A percentile compares a stretch with the other conserved stretches of the same genome.
These are phyloP conservation scores for Blastomyces gilchristii DNA, from an alignment of 2,329 filamentous ascomycete genomes.

Conservation along the genomic window DNA sequence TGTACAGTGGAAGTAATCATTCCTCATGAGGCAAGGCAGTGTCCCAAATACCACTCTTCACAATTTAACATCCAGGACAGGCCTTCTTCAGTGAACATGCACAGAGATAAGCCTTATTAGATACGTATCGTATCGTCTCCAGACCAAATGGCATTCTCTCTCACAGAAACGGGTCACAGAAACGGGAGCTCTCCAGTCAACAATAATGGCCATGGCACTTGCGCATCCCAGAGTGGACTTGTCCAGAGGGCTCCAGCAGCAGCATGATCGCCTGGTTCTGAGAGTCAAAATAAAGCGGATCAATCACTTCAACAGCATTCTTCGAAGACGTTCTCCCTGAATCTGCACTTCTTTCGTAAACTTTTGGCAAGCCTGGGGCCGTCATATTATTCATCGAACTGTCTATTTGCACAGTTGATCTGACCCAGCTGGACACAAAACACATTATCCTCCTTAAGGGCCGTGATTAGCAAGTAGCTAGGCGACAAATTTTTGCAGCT, in stretches of 20 bases:
- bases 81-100: background rate
- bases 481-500: too few relatives aligned
- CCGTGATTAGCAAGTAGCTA: too few relatives aligned
- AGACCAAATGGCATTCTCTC: background rate
- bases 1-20: too few relatives aligned
- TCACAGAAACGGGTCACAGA: too few relatives aligned
- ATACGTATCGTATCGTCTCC: slow-evolving; percentile 10
- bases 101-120: slow-evolving; percentile 1
- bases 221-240: slow-evolving; percentile 6
- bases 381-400: background rate
- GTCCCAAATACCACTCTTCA: too few relatives aligned
- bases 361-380: background rate
- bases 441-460: too few relatives aligned
- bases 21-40: too few relatives aligned
- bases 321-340: slow-evolving; percentile 7
- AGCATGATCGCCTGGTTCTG: slow-evolving; percentile 2
- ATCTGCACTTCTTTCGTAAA: slow-evolving; percentile 4
- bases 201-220: background rate
- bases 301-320: slow-evolving; percentile 9
- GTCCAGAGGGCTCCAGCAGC: slow-evolving; percentile 5
- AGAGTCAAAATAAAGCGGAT: background rate
- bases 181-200: too few relatives aligned
- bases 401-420: background rate
- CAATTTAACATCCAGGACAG: too few relatives aligned
- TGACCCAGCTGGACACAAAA: too few relatives aligned